Evolutionary conservation across 129 eudicot genomes (phyloP).

Genomic region (Arctium lappa): DNA sequence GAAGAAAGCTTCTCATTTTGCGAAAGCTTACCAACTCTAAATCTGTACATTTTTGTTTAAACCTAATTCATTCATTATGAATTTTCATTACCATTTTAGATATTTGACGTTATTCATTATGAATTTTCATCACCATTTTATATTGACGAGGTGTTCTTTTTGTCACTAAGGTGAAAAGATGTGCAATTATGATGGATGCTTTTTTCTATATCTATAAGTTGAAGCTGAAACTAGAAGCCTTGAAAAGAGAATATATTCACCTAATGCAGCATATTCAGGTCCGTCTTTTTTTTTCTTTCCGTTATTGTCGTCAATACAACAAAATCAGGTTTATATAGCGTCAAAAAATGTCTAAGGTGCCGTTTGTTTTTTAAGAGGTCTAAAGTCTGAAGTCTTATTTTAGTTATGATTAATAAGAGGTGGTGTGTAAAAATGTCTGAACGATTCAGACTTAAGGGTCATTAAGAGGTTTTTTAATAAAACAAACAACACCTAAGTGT

Average conservation of each 20-base stretch:
- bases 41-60: constrained; percentile 28
- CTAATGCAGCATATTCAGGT: constrained; percentile 41
- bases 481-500: too few species aligned
- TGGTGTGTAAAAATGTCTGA: too few species aligned
- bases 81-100: background rate
- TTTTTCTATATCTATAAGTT: constrained; percentile 42
- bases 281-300: background rate
- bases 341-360: too few species aligned
- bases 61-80: background rate
- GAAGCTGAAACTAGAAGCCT: constrained; percentile 43
- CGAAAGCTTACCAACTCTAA: constrained; percentile 43
- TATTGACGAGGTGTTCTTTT: background rate
- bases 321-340: background rate
- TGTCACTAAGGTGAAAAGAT: constrained; percentile 37
- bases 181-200: constrained; percentile 46
- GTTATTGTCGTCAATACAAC: background rate
- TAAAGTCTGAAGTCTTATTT: too few species aligned
- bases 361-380: too few species aligned
- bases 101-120: background rate
- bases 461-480: too few species aligned
- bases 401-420: too few species aligned
- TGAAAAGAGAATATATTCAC: constrained; percentile 32
- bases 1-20: constrained; percentile 46
- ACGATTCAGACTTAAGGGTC: too few species aligned
- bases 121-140: background rate